phyloP scores from a whole-genome alignment of 148 eudicot species.

The Vaccinium myrtillus region DNA sequence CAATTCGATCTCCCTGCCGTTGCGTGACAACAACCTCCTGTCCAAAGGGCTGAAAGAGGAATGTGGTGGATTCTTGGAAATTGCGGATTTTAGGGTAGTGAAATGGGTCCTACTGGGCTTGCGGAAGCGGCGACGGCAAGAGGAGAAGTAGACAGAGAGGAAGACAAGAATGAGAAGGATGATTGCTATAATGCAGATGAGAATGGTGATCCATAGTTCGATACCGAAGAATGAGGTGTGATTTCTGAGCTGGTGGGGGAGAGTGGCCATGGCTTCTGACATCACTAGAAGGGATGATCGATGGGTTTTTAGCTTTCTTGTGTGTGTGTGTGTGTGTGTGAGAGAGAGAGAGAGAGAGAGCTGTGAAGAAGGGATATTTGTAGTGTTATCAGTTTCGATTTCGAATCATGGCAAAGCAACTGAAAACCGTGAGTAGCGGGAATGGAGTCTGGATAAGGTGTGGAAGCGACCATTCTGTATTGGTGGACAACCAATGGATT shows the following conservation, averaged over 20 bases:
- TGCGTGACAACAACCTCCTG: conserved; percentile 31
- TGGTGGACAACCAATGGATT: neutral
- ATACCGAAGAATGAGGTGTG: conserved; percentile 29
- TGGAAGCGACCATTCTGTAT: neutral
- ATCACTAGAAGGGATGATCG: neutral
- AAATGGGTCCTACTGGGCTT: neutral
- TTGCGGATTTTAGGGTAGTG: neutral
- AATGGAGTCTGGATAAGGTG: conserved; percentile 7
- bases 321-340: neutral
- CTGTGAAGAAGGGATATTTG: neutral
- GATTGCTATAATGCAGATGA: conserved; percentile 7
- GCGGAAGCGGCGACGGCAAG: neutral
- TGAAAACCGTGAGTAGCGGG: conserved; percentile 15
- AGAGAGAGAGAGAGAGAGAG: neutral
- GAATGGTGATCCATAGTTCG: conserved; percentile 28
- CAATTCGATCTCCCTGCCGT: conserved; percentile 23
- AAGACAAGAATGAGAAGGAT: neutral
- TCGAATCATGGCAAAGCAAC: neutral
- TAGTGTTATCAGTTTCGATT: neutral
- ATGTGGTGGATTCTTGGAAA: neutral
- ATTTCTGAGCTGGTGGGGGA: conserved; percentile 17
- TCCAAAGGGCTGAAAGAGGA: conserved; percentile 1
- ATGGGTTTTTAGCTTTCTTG: neutral
- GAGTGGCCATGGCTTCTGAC: neutral
- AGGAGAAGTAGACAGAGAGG: neutral